Percentiles rank a stretch among this genome's conserved stretches.
Conservation (phyloP, 2,329 filamentous ascomycete species). For the Venturia pyrina region DNA sequence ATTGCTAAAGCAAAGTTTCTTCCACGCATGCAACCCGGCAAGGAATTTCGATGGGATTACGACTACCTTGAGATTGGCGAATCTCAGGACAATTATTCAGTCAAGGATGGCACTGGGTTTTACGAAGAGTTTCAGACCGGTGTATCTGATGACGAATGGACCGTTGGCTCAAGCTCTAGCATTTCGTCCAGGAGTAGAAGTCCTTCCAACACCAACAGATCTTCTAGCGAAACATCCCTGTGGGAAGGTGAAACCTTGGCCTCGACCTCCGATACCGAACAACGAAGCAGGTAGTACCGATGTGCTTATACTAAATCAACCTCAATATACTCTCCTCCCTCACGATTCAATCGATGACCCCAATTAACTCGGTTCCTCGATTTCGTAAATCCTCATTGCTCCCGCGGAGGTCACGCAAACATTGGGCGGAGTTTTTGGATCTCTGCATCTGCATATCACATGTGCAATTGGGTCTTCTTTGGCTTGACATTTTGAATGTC, state of each 20-base stretch:
- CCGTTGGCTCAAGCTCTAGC: conserved; percentile 71
- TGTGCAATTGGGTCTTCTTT: neutral
- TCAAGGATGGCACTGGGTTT: conserved; percentile 31
- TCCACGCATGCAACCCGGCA: conserved; percentile 72
- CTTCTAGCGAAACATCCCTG: conserved; percentile 13
- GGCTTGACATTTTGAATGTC: neutral
- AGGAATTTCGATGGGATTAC: conserved; percentile 88
- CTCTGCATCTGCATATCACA: neutral
- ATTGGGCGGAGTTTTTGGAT: conserved; percentile 7
- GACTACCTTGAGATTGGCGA: conserved; percentile 85
- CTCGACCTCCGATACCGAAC: conserved; percentile 6
- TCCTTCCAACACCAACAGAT: conserved; percentile 29
- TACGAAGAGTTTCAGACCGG: conserved; percentile 40
- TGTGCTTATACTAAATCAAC: neutral
- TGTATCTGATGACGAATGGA: conserved; percentile 73
- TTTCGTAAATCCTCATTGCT: neutral
- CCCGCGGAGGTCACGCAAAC: neutral
- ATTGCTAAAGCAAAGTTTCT: conserved; percentile 70
- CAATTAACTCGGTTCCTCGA: neutral
- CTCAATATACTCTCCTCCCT: neutral
- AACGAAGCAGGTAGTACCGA: conserved; percentile 5
- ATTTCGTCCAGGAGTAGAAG: conserved; percentile 57
- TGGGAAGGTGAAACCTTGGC: conserved; percentile 14
- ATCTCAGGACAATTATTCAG: conserved; percentile 39
- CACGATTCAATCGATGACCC: neutral